Percentiles rank a stretch among this genome's conserved stretches.
Evolutionary conservation across 495 filamentous ascomycete species (phyloP).

Genomic region (Penicillium silybi): DNA sequence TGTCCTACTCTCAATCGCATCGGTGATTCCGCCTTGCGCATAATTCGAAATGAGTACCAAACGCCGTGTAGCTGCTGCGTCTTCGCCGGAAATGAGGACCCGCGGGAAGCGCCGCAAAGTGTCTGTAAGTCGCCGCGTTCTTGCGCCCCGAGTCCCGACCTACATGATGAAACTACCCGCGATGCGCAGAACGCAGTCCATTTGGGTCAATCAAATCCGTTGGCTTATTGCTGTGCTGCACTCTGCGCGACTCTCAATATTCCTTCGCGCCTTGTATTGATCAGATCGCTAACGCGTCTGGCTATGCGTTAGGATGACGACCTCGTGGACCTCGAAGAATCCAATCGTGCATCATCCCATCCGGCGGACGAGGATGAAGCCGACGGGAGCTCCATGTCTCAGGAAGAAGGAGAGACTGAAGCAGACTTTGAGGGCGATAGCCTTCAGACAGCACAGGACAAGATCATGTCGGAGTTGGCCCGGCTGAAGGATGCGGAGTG

Average conservation of each 20-base stretch:
- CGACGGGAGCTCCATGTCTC: constrained; percentile 1
- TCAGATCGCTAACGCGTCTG: neutral
- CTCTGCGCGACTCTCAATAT: neutral
- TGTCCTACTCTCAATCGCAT: neutral
- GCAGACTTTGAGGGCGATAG: constrained; percentile 57
- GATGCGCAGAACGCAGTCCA: neutral
- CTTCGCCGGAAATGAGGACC: constrained; percentile 30
- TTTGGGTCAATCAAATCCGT: neutral
- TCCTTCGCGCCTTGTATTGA: neutral
- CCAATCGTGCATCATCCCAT: constrained; percentile 33
- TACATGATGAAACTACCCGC: neutral
- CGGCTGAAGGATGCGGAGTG: constrained; percentile 58
- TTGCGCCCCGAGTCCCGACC: neutral
- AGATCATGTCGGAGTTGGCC: constrained; percentile 65
- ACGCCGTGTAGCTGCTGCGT: constrained; percentile 52
- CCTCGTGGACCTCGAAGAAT: constrained; percentile 22
- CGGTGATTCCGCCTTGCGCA: neutral
- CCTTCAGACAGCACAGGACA: constrained; percentile 79
- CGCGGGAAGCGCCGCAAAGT: constrained; percentile 61
- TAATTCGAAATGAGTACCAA: constrained; percentile 58
- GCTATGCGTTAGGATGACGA: constrained; percentile 16
- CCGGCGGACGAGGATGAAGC: constrained; percentile 18
- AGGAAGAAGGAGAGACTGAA: constrained; percentile 39
- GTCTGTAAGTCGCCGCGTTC: constrained; percentile 44
- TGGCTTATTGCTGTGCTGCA: neutral